These are phyloP conservation scores for Talaromyces stipitatus DNA, from an alignment of 495 filamentous ascomycete species.

Conservation along the genomic window DNA sequence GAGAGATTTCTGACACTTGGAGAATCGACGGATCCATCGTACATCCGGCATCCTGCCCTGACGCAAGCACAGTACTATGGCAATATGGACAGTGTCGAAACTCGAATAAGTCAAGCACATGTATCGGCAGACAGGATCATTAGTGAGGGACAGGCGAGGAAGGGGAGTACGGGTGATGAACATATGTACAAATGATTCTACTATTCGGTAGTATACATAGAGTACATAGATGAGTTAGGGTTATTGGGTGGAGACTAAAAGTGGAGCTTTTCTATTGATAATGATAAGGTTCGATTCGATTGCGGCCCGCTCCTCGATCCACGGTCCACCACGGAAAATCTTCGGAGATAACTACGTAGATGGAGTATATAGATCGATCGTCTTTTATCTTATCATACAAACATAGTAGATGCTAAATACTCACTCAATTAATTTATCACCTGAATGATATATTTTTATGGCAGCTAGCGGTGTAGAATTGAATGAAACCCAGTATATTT, in stretches of 20 bases:
- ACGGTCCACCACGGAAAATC: too few species aligned
- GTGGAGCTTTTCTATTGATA: too few species aligned
- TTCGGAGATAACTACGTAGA: too few species aligned
- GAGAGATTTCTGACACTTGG: constrained; percentile 19
- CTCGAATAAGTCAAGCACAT: neutral
- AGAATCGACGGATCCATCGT: constrained; percentile 12
- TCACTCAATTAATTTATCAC: too few species aligned
- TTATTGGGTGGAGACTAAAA: neutral
- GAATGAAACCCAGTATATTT: too few species aligned
- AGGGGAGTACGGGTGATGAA: neutral
- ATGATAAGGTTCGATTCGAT: too few species aligned
- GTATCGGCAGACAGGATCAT: neutral
- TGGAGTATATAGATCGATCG: too few species aligned
- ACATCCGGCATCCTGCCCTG: constrained; percentile 11
- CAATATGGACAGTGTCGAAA: constrained; percentile 9
- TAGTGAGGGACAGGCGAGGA: neutral
- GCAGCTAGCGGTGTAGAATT: too few species aligned
- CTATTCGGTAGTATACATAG: neutral
- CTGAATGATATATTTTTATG: too few species aligned
- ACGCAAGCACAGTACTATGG: constrained; percentile 8
- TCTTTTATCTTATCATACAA: too few species aligned
- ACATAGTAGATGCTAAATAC: too few species aligned
- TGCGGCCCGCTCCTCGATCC: too few species aligned
- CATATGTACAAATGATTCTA: neutral
- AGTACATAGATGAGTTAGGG: neutral